A percentile compares a stretch with the other conserved stretches of the same genome.
phyloP scores from a whole-genome alignment of 2,329 filamentous ascomycete species.

The Cryphonectria naterciae region DNA sequence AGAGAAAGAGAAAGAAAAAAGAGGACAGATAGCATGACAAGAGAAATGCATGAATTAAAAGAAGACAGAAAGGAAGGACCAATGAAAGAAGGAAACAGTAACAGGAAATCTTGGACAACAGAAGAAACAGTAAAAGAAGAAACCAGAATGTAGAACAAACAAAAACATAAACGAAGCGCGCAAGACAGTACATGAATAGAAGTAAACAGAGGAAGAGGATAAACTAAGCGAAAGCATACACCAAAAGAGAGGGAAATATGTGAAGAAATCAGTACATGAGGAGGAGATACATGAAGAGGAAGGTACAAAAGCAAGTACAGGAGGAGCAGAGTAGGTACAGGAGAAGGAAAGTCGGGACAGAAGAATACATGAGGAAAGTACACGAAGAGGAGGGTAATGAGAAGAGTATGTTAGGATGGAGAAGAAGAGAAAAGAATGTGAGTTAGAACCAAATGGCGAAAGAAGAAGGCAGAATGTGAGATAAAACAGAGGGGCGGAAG shows the following conservation, averaged over 20 bases:
- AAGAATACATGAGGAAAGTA: not conserved
- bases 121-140: not conserved
- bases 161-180: not conserved
- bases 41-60: not conserved
- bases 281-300: too few species aligned
- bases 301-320: too few species aligned
- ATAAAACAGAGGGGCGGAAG: not conserved
- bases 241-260: too few species aligned
- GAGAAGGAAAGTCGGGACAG: not conserved
- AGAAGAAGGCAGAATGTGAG: not conserved
- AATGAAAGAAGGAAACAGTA: not conserved
- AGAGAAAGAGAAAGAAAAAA: not conserved
- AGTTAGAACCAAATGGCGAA: not conserved
- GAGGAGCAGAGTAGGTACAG: too few species aligned
- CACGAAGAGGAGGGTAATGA: not conserved
- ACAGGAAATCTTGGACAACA: not conserved
- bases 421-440: not conserved
- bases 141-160: not conserved
- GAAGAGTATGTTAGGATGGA: not conserved
- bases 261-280: not conserved
- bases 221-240: too few species aligned
- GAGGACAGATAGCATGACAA: not conserved
- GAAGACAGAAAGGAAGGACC: not conserved
- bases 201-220: too few species aligned
- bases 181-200: too few species aligned